Base-by-base conservation (phyloP, 495 filamentous ascomycete genomes). In the Aspergillus hancockii region DNA sequence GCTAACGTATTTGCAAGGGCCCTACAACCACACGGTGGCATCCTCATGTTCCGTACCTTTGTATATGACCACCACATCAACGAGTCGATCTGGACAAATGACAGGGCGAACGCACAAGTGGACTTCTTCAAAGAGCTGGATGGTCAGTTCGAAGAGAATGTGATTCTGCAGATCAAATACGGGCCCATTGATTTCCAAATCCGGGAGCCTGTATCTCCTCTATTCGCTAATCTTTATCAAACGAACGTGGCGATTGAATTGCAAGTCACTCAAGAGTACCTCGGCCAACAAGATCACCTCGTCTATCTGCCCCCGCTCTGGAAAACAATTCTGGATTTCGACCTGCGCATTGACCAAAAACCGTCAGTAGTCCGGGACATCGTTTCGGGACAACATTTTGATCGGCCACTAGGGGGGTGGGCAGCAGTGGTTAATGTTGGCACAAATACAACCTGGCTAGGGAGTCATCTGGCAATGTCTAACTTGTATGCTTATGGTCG, bases 141-240 rank as follows among this genome's bases (percentile, higher is more conserved):
- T 67, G 82, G 76, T 14, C 62, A 85, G 62, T 90, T 91, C 49
- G 83, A 85, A 23, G 82, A 87, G 54, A 91, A 90, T 61, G 86
- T 90, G 0, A 78, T 89, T 0, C 74, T 90, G 7, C 88, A 91
- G 61, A 86, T 90, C 67, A 91, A 91, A 71, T 88, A 83, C 58
- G 88, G 88, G 0, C 86, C 87, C 0, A 90, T 90, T 63, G 88
- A 91, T 67, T 91, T 91, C 73, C 88, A 91, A 65, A 85, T 89
- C 23, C 84, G 87, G 38, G 88, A 91, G 71, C 84, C 88, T 1
- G 62, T 76, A 0, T 89, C 85, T n/a, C 87, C 88, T 0, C 71
- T 91, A 12, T 89, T 91, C 59, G 80, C 85, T n/a, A 80, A 88
- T 62, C 61, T 90, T 9, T 66, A 64, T 45, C 70, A 85, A 25